These are phyloP conservation scores for Tolypocladium album DNA, from an alignment of 2,329 filamentous ascomycete species.

Conservation along the genomic window DNA sequence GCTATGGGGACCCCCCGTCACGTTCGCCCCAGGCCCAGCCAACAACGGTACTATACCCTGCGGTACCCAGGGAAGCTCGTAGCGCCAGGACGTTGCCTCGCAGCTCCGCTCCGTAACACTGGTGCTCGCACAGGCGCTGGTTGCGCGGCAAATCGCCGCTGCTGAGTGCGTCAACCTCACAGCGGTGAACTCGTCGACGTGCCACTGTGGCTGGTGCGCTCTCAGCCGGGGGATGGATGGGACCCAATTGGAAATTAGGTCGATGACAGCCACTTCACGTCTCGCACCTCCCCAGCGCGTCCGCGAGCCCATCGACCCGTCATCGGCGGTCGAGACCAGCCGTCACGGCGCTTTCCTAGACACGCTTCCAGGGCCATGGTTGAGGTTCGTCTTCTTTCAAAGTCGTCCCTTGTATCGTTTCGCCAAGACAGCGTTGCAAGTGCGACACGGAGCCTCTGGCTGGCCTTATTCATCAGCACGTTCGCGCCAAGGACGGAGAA, in stretches of 20 bases:
- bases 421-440: neutral
- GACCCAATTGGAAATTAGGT: neutral
- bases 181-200: neutral
- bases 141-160: neutral
- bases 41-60: no score
- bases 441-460: neutral
- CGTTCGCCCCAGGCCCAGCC: neutral
- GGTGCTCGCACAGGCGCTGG: neutral
- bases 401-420: neutral
- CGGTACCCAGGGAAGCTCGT: neutral
- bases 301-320: neutral
- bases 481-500: neutral
- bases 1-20: neutral
- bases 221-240: neutral
- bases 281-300: neutral
- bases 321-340: neutral
- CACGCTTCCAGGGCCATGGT: no score
- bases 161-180: neutral
- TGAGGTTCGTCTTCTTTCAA: no score
- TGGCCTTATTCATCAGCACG: neutral
- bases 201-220: conserved; percentile 6
- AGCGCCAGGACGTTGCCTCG: neutral
- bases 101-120: neutral
- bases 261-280: neutral
- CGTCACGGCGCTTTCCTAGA: neutral